Evolutionary conservation across 129 eudicot genomes (phyloP).

Genomic region (Dittrichia graveolens): DNA sequence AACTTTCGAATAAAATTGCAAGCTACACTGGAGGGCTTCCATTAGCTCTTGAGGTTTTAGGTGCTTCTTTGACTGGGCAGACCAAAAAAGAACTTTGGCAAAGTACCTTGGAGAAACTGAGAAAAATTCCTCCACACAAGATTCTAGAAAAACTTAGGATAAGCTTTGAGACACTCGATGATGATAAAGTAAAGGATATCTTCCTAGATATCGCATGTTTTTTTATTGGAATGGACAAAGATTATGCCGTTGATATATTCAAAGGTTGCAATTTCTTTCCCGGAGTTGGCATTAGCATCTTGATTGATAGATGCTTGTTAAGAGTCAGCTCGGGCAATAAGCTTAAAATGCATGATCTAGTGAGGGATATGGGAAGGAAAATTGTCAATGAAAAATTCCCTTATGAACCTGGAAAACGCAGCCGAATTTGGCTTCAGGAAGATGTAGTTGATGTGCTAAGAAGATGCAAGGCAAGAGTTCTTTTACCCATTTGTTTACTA

Average conservation of each 20-base stretch:
- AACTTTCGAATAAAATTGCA: background rate
- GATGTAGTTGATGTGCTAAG: conserved; percentile 23
- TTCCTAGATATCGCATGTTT: conserved; percentile 32
- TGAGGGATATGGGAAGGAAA: conserved; percentile 33
- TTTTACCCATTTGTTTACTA: background rate
- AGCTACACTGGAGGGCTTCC: conserved; percentile 20
- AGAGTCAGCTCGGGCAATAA: background rate
- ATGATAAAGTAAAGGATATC: conserved; percentile 12
- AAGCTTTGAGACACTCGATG: conserved; percentile 27
- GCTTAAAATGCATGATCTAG: conserved; percentile 27
- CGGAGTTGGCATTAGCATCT: conserved; percentile 18
- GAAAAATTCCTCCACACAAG: conserved; percentile 4
- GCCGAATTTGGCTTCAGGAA: conserved; percentile 20
- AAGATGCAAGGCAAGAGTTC: conserved; percentile 2
- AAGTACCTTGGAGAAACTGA: conserved; percentile 10
- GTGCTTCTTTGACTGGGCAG: conserved; percentile 26
- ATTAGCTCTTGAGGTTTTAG: conserved; percentile 30
- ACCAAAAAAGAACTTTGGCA: conserved; percentile 25
- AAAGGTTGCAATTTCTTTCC: conserved; percentile 24
- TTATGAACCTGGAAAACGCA: conserved; percentile 24
- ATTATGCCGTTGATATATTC: conserved; percentile 21
- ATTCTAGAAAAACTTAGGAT: conserved; percentile 22
- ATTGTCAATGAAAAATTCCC: conserved; percentile 30
- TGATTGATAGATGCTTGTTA: conserved; percentile 28
- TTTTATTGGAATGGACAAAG: conserved; percentile 30